These are phyloP conservation scores for Boletus mariae DNA, from an alignment of 1,284 basidiomycete genomes.

Conservation along the genomic window DNA sequence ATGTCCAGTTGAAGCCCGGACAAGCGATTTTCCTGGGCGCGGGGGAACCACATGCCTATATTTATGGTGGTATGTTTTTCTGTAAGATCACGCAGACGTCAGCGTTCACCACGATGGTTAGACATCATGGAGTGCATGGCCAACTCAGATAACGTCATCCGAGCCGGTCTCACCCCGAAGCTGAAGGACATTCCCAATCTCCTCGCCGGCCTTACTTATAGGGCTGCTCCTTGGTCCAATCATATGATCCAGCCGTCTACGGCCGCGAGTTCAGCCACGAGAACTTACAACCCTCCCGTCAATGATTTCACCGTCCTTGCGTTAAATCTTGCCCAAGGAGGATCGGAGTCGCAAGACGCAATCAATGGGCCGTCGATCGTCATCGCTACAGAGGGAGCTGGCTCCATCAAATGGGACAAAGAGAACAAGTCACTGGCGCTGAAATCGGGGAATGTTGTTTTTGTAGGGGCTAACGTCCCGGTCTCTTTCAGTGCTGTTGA, in stretches of 20 bases:
- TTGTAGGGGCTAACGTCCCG: constrained; percentile 73
- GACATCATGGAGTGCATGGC: constrained; percentile 99
- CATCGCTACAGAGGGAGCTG: constrained; percentile 74
- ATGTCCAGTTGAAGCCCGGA: constrained; percentile 75
- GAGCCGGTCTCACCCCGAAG: constrained; percentile 97
- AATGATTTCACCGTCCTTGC: constrained; percentile 89
- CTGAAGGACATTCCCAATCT: constrained; percentile 91
- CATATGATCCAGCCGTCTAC: constrained; percentile 65
- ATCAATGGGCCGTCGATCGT: constrained; percentile 84
- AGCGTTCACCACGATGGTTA: constrained; percentile 34
- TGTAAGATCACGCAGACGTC: background rate
- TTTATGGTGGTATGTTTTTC: constrained; percentile 71
- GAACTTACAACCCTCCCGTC: constrained; percentile 88
- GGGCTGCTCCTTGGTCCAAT: constrained; percentile 59
- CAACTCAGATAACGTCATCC: constrained; percentile 97
- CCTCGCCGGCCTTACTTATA: constrained; percentile 86
- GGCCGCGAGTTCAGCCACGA: constrained; percentile 40
- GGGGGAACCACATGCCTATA: constrained; percentile 96
- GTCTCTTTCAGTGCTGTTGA: constrained; percentile 35
- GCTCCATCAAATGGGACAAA: constrained; percentile 46
- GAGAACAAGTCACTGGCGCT: constrained; percentile 44
- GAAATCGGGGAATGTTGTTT: constrained; percentile 74
- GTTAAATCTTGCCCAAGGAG: constrained; percentile 47
- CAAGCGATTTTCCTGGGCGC: constrained; percentile 94
- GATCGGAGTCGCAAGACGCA: constrained; percentile 51